Evolutionary conservation across 2,329 filamentous ascomycete genomes (phyloP), one percentile per base, ranked within the genome.

Genomic region (Epichloe uncinata): DNA sequence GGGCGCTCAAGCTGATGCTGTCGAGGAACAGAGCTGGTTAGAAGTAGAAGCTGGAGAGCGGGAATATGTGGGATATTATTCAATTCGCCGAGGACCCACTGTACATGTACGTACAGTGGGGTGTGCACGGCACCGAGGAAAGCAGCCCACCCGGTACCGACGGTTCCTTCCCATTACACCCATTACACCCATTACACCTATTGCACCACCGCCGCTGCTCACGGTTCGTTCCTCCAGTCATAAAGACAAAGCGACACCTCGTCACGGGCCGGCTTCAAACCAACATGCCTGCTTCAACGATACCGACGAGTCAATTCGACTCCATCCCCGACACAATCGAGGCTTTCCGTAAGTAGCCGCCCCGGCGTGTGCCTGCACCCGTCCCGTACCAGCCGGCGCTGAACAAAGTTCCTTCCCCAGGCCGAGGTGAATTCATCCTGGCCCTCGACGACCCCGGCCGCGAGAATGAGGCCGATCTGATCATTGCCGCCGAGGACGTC

Each of bases 381-480:
- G 16, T 16, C 26, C 45, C 49, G 20, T 37, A 11, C 42, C 52
- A 45, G 38, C 26, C 50, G 9, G 35, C 16, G 43, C 51, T 40
- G 42, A 40, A 16, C 34, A 13, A 22, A 43, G 46, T 38, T 38
- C 45, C 43, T 15, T 16, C 15, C 26, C 46, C 56, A 87, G 83
- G 75, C 61, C 79, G 82, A 68, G 89, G 88, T 67, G 83, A 97
- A 64, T 97, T 97, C 76, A 84, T 98, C 65, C 82, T 98, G 54
- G 91, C 96, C 37, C 87, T 98, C 62, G 93, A 98, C 73, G 86
- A 87, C 58, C 82, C 88, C 56, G 80, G 83, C 54, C 90, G 93
- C 67, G 93, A 98, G 69, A 98, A 98, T 68, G 93, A 98, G 77
- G 93, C 90, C 67, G 93, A 98, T 71, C 80, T 98, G 45, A 96